A percentile compares a stretch with the other conserved stretches of the same genome.
Conservation (phyloP, 2,329 filamentous ascomycete species). For the Metarhizium brunneum region DNA sequence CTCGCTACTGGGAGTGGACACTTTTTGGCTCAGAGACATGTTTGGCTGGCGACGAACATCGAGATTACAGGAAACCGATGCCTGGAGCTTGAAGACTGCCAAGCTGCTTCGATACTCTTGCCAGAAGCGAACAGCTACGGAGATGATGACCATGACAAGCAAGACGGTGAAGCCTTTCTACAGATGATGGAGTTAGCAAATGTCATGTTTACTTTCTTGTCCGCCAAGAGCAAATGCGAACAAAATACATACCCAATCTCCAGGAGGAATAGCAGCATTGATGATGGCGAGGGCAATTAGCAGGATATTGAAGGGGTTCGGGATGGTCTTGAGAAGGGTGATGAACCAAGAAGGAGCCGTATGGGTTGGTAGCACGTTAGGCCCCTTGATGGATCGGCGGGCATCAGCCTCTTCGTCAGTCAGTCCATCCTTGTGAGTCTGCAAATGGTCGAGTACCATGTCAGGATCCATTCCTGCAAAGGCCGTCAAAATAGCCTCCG, state of each 20-base stretch:
- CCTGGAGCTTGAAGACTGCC: conserved; percentile 15
- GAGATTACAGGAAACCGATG: conserved; percentile 14
- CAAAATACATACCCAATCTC: conserved; percentile 7
- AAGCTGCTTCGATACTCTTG: conserved; percentile 18
- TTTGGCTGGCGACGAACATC: conserved; percentile 10
- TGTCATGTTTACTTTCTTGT: neutral
- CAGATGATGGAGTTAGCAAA: neutral
- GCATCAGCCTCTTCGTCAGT: conserved; percentile 11
- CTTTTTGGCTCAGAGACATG: neutral
- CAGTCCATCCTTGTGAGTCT: conserved; percentile 13
- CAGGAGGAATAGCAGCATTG: conserved; percentile 13
- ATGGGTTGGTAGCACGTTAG: conserved; percentile 15
- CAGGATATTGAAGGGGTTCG: conserved; percentile 17
- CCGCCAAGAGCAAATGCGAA: neutral
- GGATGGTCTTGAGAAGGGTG: conserved; percentile 16
- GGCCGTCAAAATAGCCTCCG: conserved; percentile 12
- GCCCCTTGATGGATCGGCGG: conserved; percentile 13
- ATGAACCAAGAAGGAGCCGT: conserved; percentile 17
- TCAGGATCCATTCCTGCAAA: conserved; percentile 12
- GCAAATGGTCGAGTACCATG: conserved; percentile 11
- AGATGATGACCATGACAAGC: conserved; percentile 16
- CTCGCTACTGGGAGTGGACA: neutral
- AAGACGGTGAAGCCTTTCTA: conserved; percentile 15
- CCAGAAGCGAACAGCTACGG: conserved; percentile 18
- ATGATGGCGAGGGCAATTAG: conserved; percentile 16